Conservation (phyloP, 148 eudicot species). For the Polygonum maritimum region DNA sequence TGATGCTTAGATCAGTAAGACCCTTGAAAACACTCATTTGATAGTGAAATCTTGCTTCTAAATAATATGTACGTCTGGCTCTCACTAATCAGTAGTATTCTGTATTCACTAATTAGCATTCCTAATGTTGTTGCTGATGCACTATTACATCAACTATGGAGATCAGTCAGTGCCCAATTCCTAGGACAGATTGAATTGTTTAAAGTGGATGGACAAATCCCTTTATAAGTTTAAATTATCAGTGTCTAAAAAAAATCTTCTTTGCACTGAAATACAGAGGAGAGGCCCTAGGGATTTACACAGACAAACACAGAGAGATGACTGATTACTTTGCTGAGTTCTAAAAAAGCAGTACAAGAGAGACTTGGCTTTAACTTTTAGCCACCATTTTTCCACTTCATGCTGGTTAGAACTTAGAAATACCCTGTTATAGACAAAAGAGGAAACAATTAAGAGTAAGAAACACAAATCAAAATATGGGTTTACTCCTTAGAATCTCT, state of each 20-base stretch:
- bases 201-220: not conserved
- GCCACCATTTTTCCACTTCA: not conserved
- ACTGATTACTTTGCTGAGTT: no score
- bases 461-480: no score
- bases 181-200: not conserved
- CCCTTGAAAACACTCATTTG: not conserved
- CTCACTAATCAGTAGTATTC: not conserved
- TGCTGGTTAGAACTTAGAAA: not conserved
- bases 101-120: not conserved
- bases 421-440: not conserved
- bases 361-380: not conserved
- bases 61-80: not conserved
- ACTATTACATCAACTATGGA: not conserved
- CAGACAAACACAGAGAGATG: not conserved
- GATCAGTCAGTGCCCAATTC: constrained; percentile 4
- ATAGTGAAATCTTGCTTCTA: not conserved
- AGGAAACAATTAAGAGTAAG: no score
- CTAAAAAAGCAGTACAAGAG: not conserved
- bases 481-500: no score
- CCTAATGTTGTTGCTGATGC: not conserved
- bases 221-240: not conserved
- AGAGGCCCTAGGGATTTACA: not conserved
- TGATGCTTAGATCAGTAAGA: not conserved
- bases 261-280: not conserved
- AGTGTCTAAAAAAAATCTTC: not conserved